Base-by-base conservation (phyloP, 78 protist species). In the Tieghemostelium lacteum region DNA sequence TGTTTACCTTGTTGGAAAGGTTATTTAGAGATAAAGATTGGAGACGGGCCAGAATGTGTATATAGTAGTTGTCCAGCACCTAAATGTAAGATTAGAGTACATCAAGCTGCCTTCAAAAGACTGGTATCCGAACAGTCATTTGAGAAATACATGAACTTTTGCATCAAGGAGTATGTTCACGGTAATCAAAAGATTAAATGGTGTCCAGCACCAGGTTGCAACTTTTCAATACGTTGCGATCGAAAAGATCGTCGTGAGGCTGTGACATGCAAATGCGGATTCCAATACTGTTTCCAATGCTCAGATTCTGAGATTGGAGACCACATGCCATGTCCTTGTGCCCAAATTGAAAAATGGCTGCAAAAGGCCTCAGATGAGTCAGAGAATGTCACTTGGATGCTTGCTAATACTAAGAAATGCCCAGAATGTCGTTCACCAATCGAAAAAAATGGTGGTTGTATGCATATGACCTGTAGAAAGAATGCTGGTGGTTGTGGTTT, bases 361-460 rank as follows among this genome's bases (percentile, higher is more conserved):
- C 83, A 93, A 62, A 86, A 86, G 78, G 92, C 94, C 3, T 61
- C 93, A 1, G 96, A 94, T 50, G 96, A 94, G 31, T 60, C 92
- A n/a, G 96, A 94, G 61, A 94, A 85, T 67, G 85, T 74, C 2
- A 94, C 89, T 60, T 94, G 96, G 96, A 80, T 94, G 69, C 36
- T 86, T 63, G 96, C 96, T 14, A 94, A 94, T 45, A 94, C 96
- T 1, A 94, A 94, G 33, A 76, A 65, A 61, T 89, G 92, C 31
- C 88, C 88, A 54, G 86, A 92, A 42, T 92, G 91, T 74, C 55
- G 91, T 26, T 62, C 77, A 6, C 95, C 92, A 3, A 92, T 80
- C 37, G 96, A 92, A 73, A 94, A 94, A 75, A 94, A 93, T 67
- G 96, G 95, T 24, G 96, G 96, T 60, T 94, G 96, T 66, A 94